Evolutionary conservation across 257 asterid species (phyloP), one percentile per base, ranked within the genome.

Genomic region (Salvia rosmarinus): DNA sequence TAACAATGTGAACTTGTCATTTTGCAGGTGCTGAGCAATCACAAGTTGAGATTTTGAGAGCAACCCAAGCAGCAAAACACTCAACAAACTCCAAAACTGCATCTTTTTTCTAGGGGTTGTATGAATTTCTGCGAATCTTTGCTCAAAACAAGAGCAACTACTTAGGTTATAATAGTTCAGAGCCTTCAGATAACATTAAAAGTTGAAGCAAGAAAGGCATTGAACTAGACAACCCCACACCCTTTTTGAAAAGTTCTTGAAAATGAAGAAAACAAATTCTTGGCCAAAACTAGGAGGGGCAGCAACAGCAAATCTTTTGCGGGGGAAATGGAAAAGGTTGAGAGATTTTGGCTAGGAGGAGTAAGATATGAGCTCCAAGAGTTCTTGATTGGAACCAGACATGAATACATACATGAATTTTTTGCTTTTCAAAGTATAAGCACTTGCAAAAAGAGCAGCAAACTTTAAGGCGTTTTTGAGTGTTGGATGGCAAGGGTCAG

Each of bases 21-120:
- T 70, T 21, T 14, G 35, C 73, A 80, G 52, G 34, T 60, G 44
- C 63, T 84, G 82, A 57, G 87, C 46, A 46, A 51, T 37, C 55
- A 80, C 87, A 68, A n/a, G n/a, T n/a, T n/a, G n/a, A n/a, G 85
- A 82, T 9, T 49, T 73, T 49, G 87, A 82, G 49, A 86, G 78
- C 70, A 88, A 61, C 83, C 85, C 90, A 64, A 81, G 16, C 42
- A 90, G 79, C 40, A 86, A 76, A 49, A 79, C 46, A 65, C 77
- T 40, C 23, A 88, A 57, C 65, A 87, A 75, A 34, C 79, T 64
- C 17, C 76, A 70, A 76, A 81, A 35, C 21, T 57, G 72, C 97
- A 87, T 90, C 64, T 83, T 84, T 72, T 20, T 59, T 58, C 56
- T 60, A 57, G 64, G 44, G 6, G 63, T 60, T 44, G 59, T 44